These are phyloP conservation scores for Puya raimondii DNA, from an alignment of 176 grass and related monocot species.

Conservation along the genomic window DNA sequence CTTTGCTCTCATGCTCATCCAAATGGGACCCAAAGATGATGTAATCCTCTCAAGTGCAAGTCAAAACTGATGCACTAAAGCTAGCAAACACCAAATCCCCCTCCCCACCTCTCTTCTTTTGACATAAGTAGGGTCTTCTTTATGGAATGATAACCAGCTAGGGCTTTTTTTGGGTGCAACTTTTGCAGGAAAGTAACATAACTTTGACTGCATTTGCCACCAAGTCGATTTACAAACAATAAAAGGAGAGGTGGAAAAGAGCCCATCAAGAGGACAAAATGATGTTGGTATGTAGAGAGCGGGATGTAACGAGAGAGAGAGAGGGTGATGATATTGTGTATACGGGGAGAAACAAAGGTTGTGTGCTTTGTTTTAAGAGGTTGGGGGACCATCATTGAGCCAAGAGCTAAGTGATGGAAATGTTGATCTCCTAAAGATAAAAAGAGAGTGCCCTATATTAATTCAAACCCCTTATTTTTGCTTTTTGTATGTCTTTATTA, in stretches of 20 bases:
- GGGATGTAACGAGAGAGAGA: conserved; percentile 30
- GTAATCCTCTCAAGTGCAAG: background rate
- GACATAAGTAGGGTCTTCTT: background rate
- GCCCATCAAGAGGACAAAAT: conserved; percentile 42
- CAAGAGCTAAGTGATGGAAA: conserved; percentile 7
- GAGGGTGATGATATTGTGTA: background rate
- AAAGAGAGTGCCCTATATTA: background rate
- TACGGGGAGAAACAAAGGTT: conserved; percentile 41
- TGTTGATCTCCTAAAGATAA: background rate
- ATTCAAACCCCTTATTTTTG: background rate
- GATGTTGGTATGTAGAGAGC: conserved; percentile 31
- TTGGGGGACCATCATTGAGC: conserved; percentile 51
- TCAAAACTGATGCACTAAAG: background rate
- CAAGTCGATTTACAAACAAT: background rate
- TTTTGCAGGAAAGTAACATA: background rate
- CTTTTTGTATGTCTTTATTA: conserved; percentile 32
- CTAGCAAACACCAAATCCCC: background rate
- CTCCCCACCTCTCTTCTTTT: background rate
- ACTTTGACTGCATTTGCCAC: conserved; percentile 2
- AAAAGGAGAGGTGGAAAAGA: background rate
- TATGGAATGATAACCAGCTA: background rate
- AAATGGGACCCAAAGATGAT: background rate
- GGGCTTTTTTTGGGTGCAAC: conserved; percentile 4
- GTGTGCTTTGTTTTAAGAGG: conserved; percentile 20
- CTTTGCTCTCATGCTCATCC: background rate